These are phyloP conservation scores for Fusarium graminum DNA, from an alignment of 2,329 filamentous ascomycete genomes.

Conservation along the genomic window DNA sequence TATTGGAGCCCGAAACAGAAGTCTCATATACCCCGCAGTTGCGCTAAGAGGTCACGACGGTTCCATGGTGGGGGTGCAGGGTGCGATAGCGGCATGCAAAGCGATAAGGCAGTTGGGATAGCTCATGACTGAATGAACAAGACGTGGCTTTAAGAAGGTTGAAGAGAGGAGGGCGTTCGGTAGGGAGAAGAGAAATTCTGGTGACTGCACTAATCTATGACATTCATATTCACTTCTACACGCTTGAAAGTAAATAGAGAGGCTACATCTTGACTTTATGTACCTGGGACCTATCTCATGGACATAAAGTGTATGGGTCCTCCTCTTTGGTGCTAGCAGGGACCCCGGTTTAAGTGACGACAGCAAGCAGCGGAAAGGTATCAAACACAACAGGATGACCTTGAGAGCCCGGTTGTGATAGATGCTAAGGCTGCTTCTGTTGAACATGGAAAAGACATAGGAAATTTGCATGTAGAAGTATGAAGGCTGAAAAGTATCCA, in stretches of 20 bases:
- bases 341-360: constrained; percentile 44
- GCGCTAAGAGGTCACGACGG: constrained; percentile 44
- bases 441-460: neutral
- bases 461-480: neutral
- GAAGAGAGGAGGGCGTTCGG: neutral
- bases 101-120: constrained; percentile 30
- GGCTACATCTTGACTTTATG: constrained; percentile 4
- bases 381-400: constrained; percentile 33
- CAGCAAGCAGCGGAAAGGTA: constrained; percentile 31
- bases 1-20: constrained; percentile 34
- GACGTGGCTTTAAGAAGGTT: neutral
- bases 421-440: neutral
- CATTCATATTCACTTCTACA: neutral
- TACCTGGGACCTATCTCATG: constrained; percentile 34
- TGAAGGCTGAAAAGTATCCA: neutral
- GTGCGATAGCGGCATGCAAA: constrained; percentile 43
- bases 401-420: constrained; percentile 9
- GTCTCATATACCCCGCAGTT: constrained; percentile 43
- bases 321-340: constrained; percentile 33
- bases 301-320: constrained; percentile 40
- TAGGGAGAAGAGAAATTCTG: neutral
- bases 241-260: constrained; percentile 2
- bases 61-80: constrained; percentile 40
- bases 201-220: neutral
- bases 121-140: constrained; percentile 2